A percentile compares a stretch with the other conserved stretches of the same genome.
phyloP scores from a whole-genome alignment of 2,329 filamentous ascomycete species.

The Arthrobotrys conoides region DNA sequence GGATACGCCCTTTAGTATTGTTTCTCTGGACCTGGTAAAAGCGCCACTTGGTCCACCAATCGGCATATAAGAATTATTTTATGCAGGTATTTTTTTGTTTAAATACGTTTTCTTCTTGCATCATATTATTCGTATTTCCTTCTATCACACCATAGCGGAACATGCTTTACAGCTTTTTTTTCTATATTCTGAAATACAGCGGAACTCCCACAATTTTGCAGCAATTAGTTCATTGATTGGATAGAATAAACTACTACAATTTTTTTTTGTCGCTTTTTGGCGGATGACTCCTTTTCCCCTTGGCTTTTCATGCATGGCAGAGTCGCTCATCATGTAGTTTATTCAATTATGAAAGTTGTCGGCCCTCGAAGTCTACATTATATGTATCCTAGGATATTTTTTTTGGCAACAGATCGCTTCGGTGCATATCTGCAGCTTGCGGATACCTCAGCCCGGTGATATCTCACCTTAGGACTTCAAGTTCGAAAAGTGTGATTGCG shows the following conservation, averaged over 20 bases:
- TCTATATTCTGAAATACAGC: not conserved
- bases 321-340: slow-evolving; percentile 1
- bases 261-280: not conserved
- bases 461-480: not conserved
- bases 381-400: not conserved
- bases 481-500: not conserved
- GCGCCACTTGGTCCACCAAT: not conserved
- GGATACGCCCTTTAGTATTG: not conserved
- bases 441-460: not conserved
- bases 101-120: not conserved
- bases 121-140: not conserved
- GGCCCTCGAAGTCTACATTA: too few relatives aligned
- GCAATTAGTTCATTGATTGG: not conserved
- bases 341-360: not conserved
- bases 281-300: slow-evolving; percentile 2
- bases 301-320: not conserved
- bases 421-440: slow-evolving; percentile 3
- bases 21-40: slow-evolving; percentile 4
- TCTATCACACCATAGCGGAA: slow-evolving; percentile 17
- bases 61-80: not conserved
- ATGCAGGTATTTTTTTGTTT: not conserved
- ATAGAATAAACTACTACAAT: slow-evolving; percentile 3
- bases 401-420: slow-evolving; percentile 6
- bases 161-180: not conserved
- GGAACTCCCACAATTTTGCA: not conserved